Percentiles rank a stretch among this genome's conserved stretches.
These are phyloP conservation scores for Ascochyta viciae-villosae DNA, from an alignment of 2,329 filamentous ascomycete genomes.

Conservation along the genomic window DNA sequence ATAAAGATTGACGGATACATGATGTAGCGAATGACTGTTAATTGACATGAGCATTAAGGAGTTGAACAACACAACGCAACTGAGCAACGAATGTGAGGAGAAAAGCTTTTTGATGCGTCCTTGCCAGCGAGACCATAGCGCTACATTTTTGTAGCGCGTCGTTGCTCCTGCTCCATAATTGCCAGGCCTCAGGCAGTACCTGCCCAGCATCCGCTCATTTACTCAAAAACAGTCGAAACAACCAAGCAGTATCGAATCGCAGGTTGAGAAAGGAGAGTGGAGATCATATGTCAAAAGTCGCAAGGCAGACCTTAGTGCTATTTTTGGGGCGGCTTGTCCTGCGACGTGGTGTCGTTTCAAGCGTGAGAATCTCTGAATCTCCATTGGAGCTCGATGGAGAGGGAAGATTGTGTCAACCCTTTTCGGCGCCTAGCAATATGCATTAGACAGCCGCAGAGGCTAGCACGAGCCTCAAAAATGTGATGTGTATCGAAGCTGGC, in stretches of 20 bases:
- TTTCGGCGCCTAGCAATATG: constrained; percentile 9
- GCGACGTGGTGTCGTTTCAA: constrained; percentile 16
- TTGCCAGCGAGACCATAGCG: neutral
- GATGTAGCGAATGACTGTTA: neutral
- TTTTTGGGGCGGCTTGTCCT: constrained; percentile 16
- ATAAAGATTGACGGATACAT: constrained; percentile 30
- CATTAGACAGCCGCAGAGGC: neutral
- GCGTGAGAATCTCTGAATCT: neutral
- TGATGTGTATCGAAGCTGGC: constrained; percentile 1
- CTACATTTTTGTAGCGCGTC: constrained; percentile 13
- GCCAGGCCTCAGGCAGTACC: constrained; percentile 5
- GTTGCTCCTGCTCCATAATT: constrained; percentile 12
- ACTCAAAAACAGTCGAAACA: constrained; percentile 10
- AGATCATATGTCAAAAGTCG: constrained; percentile 8
- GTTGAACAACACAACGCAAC: neutral
- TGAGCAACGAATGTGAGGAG: constrained; percentile 2
- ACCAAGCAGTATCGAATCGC: constrained; percentile 5
- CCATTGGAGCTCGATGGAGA: constrained; percentile 11
- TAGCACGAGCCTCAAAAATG: constrained; percentile 1
- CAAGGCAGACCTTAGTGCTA: constrained; percentile 26
- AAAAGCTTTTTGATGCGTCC: neutral
- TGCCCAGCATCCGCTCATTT: constrained; percentile 21
- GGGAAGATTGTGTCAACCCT: neutral
- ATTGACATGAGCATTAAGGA: neutral
- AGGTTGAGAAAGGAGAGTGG: constrained; percentile 15